Base-by-base conservation (phyloP, 2,329 filamentous ascomycete species). In the Claviceps pazoutovae region DNA sequence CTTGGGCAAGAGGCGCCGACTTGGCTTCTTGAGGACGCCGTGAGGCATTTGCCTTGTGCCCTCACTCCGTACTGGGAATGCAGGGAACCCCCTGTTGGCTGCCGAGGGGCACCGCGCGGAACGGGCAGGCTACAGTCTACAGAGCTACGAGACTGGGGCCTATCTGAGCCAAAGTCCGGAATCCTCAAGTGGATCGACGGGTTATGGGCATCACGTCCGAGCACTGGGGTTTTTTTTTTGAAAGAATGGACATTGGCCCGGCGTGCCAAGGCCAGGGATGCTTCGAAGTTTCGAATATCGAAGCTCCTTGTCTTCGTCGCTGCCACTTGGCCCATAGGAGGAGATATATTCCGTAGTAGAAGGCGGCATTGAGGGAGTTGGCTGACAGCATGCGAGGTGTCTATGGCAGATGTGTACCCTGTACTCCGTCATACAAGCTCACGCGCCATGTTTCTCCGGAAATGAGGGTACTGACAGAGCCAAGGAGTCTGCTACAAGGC, bases 401-500 rank as follows among this genome's bases (percentile, higher is more conserved):
- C 36, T 46, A 34, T 46, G 44, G 44, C 30, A 19, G n/a, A 37
- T 21, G 30, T 21, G 45, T 47, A 13, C 45, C 23, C 45, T 21
- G 45, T 47, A 17, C 45, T 47, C 45, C 30, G 30, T 47, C 16
- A 37, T 46, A 43, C 48, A 44, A 14, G 16, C 16, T 21, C 39
- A 36, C 26, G 34, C 16, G 39, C 48, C n/a, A 41, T 48, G 36
- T 41, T 26, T 41, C 37, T 41, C 34, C 13, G 36, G 37, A 48
- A 30, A 41, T 19, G 36, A 48, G 19, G 23, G 46, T 48, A 48
- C 46, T 30, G 46, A 48, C 49, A 44, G 49, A 42, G 49, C 38
- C 36, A 51, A 37, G 34, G 37, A 49, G 44, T 42, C 52, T 56
- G 54, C 55, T 55, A 54, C 55, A 51, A 54, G 54, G 49, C 49